phyloP scores from a whole-genome alignment of 768 basidiomycete genomes.

The Lepiota brunneoincarnata region DNA sequence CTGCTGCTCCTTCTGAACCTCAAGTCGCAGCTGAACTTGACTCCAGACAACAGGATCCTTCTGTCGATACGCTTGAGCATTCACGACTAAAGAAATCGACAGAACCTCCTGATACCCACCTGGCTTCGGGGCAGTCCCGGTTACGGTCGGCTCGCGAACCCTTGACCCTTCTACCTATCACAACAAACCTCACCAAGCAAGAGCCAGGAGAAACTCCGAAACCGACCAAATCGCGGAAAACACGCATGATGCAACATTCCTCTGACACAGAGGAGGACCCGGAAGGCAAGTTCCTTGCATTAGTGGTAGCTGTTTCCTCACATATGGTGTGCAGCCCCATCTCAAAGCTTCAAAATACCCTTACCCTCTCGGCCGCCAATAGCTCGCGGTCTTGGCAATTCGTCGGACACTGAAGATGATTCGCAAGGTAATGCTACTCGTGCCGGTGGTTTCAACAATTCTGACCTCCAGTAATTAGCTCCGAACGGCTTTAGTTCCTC shows the following conservation, averaged over 20 bases:
- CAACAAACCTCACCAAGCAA: background rate
- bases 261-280: constrained; percentile 22
- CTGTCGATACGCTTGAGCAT: too few species aligned
- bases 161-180: background rate
- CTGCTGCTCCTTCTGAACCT: too few species aligned
- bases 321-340: background rate
- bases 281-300: constrained; percentile 10
- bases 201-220: background rate
- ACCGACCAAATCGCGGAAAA: background rate
- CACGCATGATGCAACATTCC: constrained; percentile 1
- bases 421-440: constrained; percentile 8
- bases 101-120: too few species aligned
- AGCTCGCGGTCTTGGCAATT: background rate
- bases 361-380: background rate
- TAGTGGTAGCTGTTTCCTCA: background rate
- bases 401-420: constrained; percentile 18
- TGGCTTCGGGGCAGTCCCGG: background rate
- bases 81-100: too few species aligned
- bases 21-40: too few species aligned
- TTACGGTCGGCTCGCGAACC: background rate
- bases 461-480: background rate
- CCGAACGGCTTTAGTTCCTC: constrained; percentile 3
- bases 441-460: background rate
- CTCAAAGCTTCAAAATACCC: constrained; percentile 2
- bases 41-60: too few species aligned